phyloP scores from a whole-genome alignment of 2,329 filamentous ascomycete species.

The Xylariomycetidae sp. region DNA sequence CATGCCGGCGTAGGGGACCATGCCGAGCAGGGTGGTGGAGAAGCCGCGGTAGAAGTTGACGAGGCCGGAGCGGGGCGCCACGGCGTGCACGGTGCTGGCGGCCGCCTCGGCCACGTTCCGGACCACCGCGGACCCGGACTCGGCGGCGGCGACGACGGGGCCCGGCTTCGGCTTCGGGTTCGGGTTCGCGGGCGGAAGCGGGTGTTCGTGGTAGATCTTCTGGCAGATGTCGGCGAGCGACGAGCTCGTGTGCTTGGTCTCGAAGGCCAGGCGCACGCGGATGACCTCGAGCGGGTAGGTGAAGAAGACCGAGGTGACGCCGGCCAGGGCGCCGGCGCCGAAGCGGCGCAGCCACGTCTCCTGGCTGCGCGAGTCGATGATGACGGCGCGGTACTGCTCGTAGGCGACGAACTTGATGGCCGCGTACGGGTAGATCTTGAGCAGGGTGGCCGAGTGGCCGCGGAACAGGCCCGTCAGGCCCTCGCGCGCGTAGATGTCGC shows the following conservation, averaged over 20 bases:
- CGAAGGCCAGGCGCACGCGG: conserved; percentile 86
- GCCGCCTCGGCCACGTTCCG: conserved; percentile 35
- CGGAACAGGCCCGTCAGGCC: conserved; percentile 77
- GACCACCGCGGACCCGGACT: conserved; percentile 21
- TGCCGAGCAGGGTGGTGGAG: conserved; percentile 80
- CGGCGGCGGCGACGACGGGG: conserved; percentile 22
- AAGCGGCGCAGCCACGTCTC: conserved; percentile 78
- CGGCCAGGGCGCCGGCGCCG: conserved; percentile 66
- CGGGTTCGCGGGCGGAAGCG: conserved; percentile 32
- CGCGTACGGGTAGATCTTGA: conserved; percentile 95
- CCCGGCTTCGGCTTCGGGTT: conserved; percentile 32
- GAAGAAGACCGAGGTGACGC: conserved; percentile 88
- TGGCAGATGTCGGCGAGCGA: conserved; percentile 71
- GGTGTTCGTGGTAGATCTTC: conserved; percentile 79
- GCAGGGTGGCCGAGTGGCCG: conserved; percentile 86
- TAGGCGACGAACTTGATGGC: conserved; percentile 98
- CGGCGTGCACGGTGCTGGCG: conserved; percentile 40
- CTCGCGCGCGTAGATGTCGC: conserved; percentile 72
- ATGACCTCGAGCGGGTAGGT: conserved; percentile 95
- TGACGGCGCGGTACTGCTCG: conserved; percentile 78
- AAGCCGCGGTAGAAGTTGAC: conserved; percentile 96
- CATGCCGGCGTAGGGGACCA: conserved; percentile 93
- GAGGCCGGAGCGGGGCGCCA: conserved; percentile 61
- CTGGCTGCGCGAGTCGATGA: conserved; percentile 61
- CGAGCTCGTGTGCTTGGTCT: conserved; percentile 73